Base-by-base conservation (phyloP, 2,329 filamentous ascomycete species). In the Neofusicoccum umdonicola region DNA sequence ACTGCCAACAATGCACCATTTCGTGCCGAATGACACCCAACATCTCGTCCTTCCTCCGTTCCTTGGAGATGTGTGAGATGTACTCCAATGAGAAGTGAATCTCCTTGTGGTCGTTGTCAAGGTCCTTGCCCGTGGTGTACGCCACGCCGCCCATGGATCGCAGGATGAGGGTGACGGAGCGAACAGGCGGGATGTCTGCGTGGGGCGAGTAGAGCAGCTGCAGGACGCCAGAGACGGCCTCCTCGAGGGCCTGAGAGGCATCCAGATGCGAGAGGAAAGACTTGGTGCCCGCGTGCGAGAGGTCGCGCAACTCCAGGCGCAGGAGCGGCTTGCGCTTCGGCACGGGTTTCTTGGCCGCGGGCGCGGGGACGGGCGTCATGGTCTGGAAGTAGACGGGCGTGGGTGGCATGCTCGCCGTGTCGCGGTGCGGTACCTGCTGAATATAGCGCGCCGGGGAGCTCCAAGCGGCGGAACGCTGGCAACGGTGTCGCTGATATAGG, bases 1-100 rank as follows among this genome's bases (percentile, higher is more conserved):
- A 90, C 77, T 98, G 94, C 79, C 90, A 96, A 79, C 93, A 97
- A 80, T 98, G 95, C 13, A 98, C 94, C 67, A 97, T 88, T 78
- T 98, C 94, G 75, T 98, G 94, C 1, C 90, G 90, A 19, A 98
- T 77, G 0, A 98, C 93, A 45, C 95, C 95, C 17, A 86, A 80
- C 66, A 97, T 87, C 79, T 98, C 92, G 44, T 83, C 77, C 67
- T 71, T 77, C 42, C 66, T 70, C 13, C 76, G 69, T 4, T 69
- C 67, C 19, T 73, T 71, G 0, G 83, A 65, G 0, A 81, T 72
- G 12, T 68, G 57, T 2, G 75, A 72, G 69, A 97, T 87, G 80
- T 97, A 97, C 52, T 84, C 80, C 1, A 94, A 86, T 15, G 88
- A 93, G 77, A 98, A 84, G 78, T 97, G 92, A 67, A 97, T 95